Conservation (phyloP, 2,329 filamentous ascomycete species). For the Calonectria honghensis region DNA sequence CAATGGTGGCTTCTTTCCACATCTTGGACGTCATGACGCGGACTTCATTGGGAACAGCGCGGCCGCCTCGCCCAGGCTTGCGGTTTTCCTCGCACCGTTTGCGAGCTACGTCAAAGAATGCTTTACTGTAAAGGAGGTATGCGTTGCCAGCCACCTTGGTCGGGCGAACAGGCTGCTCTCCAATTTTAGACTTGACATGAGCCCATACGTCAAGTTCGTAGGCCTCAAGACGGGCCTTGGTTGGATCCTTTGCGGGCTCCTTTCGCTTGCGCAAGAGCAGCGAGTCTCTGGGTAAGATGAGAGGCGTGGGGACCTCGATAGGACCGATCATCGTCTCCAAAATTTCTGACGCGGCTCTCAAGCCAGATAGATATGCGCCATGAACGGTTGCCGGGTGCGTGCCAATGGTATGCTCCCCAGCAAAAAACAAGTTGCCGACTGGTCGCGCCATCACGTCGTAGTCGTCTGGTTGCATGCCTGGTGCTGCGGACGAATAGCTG, state of each 20-base stretch:
- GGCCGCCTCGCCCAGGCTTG: conserved; percentile 75
- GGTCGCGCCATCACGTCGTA: conserved; percentile 93
- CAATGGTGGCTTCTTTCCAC: conserved; percentile 87
- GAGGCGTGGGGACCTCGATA: conserved; percentile 83
- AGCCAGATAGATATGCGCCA: conserved; percentile 94
- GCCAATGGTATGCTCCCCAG: conserved; percentile 95
- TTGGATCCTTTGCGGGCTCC: conserved; percentile 67
- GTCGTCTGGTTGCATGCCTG: conserved; percentile 87
- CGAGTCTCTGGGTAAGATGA: conserved; percentile 81
- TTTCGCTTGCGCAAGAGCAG: conserved; percentile 74
- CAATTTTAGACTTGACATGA: conserved; percentile 75
- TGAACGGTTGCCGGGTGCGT: conserved; percentile 98
- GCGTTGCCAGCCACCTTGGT: conserved; percentile 86
- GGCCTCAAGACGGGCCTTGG: conserved; percentile 72
- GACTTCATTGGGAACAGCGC: conserved; percentile 84
- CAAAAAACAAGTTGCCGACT: conserved; percentile 93
- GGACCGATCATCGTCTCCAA: conserved; percentile 87
- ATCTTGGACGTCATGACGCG: conserved; percentile 90
- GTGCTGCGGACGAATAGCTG: conserved; percentile 95
- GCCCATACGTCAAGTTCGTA: conserved; percentile 74
- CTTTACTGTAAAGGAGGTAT: conserved; percentile 92
- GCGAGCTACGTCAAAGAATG: conserved; percentile 79
- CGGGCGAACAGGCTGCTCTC: conserved; percentile 84
- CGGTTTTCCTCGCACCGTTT: conserved; percentile 79
- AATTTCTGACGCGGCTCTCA: conserved; percentile 91